Evolutionary conservation across 495 filamentous ascomycete species (phyloP).

Genomic region (Aspergillus ostianus): DNA sequence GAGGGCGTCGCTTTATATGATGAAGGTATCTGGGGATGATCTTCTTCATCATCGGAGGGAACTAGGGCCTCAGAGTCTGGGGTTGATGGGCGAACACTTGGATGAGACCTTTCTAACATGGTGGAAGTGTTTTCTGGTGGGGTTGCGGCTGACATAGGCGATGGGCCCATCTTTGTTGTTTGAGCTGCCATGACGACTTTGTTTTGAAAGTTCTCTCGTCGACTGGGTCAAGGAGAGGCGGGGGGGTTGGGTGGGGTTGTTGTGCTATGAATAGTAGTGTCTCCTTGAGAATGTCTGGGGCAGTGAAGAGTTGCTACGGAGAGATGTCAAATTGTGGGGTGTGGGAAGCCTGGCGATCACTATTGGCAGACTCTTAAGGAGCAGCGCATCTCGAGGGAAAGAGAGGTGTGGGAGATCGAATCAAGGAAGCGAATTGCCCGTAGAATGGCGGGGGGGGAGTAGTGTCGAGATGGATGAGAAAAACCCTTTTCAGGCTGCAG

Average conservation of each 20-base stretch:
- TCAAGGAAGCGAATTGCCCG: constrained; percentile 9
- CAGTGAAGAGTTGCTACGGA: constrained; percentile 34
- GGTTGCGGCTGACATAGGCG: constrained; percentile 28
- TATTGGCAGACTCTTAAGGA: constrained; percentile 30
- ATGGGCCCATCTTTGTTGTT: constrained; percentile 23
- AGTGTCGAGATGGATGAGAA: constrained; percentile 6
- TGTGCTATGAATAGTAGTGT: too few species aligned
- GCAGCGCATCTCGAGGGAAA: constrained; percentile 34
- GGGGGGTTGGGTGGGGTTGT: too few species aligned
- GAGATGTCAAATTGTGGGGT: constrained; percentile 33
- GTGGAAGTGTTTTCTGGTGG: constrained; percentile 47
- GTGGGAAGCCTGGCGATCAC: constrained; percentile 23
- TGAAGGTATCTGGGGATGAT: constrained; percentile 39
- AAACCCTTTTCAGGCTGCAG: neutral
- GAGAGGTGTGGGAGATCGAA: constrained; percentile 10
- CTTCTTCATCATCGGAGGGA: constrained; percentile 88
- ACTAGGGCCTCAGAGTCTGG: constrained; percentile 91
- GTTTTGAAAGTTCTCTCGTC: neutral
- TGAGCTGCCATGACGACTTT: constrained; percentile 35
- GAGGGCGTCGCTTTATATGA: constrained; percentile 34
- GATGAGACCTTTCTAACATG: constrained; percentile 69
- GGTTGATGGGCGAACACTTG: constrained; percentile 69
- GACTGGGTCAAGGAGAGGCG: too few species aligned
- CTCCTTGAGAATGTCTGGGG: too few species aligned
- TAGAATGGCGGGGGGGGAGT: constrained; percentile 4